Conservation (phyloP, 768 basidiomycete species). For the Leccinum broughii region DNA sequence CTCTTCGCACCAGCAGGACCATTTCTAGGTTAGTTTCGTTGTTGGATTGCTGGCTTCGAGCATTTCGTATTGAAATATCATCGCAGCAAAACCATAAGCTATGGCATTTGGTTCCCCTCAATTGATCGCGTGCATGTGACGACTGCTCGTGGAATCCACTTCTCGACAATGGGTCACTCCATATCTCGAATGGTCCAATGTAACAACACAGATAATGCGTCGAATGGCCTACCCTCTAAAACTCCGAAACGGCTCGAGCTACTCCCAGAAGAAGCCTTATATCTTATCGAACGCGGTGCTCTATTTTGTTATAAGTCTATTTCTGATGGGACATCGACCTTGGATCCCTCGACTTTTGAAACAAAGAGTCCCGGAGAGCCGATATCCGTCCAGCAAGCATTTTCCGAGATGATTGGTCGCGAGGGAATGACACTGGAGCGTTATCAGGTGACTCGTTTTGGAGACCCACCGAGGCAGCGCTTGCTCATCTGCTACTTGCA, state of each 20-base stretch:
- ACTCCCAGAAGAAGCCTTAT: constrained; percentile 93
- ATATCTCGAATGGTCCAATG: constrained; percentile 47
- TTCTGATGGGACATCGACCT: constrained; percentile 26
- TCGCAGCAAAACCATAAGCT: constrained; percentile 72
- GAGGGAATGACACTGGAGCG: constrained; percentile 79
- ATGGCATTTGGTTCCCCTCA: constrained; percentile 76
- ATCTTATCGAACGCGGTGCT: constrained; percentile 88
- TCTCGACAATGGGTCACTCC: constrained; percentile 80
- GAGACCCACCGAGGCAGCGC: constrained; percentile 8
- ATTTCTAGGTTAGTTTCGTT: constrained; percentile 64
- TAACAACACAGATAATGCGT: constrained; percentile 28
- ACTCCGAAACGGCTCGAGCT: constrained; percentile 73
- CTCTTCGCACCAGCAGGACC: constrained; percentile 69
- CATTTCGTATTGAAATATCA: background rate
- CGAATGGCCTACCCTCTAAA: constrained; percentile 32
- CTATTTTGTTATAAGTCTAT: constrained; percentile 78
- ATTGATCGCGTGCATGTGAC: constrained; percentile 67
- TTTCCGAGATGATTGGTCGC: constrained; percentile 77
- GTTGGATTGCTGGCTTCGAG: background rate
- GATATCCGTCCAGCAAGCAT: constrained; percentile 92
- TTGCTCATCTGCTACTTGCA: constrained; percentile 2
- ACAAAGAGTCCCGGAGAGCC: constrained; percentile 59
- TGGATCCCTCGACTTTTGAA: constrained; percentile 23
- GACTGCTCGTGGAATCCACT: constrained; percentile 79
- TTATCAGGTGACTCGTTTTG: constrained; percentile 64